A percentile compares a stretch with the other conserved stretches of the same genome.
phyloP scores from a whole-genome alignment of 2,329 filamentous ascomycete genomes.

The Fusarium keratoplasticum region DNA sequence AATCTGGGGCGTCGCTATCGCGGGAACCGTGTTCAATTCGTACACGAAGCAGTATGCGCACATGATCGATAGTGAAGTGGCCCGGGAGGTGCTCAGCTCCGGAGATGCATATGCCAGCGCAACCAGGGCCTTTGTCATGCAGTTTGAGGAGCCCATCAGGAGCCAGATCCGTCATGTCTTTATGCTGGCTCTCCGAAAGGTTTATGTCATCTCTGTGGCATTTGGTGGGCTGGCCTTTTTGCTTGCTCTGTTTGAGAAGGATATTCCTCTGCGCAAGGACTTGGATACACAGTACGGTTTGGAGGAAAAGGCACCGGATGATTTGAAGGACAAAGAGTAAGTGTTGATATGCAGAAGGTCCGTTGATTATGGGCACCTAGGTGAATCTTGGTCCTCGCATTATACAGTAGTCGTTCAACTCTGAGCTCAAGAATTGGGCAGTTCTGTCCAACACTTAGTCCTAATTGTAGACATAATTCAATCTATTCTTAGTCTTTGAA shows the following conservation, averaged over 20 bases:
- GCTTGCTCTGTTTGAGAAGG: conserved; percentile 42
- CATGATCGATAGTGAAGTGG: conserved; percentile 33
- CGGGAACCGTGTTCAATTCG: conserved; percentile 55
- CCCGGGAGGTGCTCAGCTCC: conserved; percentile 23
- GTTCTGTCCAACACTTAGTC: too few species aligned
- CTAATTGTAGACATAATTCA: not conserved
- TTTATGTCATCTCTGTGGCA: conserved; percentile 38
- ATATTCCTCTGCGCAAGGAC: conserved; percentile 41
- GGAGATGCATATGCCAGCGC: conserved; percentile 47
- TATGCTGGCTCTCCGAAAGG: conserved; percentile 34
- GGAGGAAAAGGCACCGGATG: conserved; percentile 10
- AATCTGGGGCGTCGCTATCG: conserved; percentile 59
- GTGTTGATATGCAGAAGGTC: not conserved
- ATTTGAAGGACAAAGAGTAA: conserved; percentile 1
- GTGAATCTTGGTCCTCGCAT: not conserved
- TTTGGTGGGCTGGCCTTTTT: conserved; percentile 38
- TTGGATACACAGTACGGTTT: conserved; percentile 46
- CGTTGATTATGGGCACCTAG: not conserved
- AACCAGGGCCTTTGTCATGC: conserved; percentile 38
- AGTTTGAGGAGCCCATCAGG: conserved; percentile 29
- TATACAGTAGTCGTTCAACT: not conserved
- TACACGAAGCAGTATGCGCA: conserved; percentile 36
- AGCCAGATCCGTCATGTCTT: conserved; percentile 43
- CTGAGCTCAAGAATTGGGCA: not conserved
- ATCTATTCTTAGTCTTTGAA: not conserved